Percentiles rank a stretch among this genome's conserved stretches.
Conservation (phyloP, 306 rosid species). For the Canavalia ensiformis region DNA sequence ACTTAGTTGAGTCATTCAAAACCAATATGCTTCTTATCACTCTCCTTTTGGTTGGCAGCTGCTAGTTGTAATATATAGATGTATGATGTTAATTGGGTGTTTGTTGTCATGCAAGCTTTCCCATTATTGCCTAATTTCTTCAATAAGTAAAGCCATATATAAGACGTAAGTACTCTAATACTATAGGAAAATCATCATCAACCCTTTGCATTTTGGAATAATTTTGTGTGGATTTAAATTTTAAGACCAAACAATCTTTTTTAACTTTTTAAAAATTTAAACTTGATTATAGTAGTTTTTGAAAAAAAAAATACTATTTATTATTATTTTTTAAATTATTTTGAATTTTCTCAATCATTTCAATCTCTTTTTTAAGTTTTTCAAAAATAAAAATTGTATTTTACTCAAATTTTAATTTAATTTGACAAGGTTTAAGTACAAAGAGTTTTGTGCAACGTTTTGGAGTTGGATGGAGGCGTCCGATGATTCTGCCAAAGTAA, state of each 20-base stretch:
- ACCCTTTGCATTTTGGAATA: not conserved
- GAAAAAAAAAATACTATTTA: too few species aligned
- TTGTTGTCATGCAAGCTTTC: not conserved
- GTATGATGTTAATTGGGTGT: not conserved
- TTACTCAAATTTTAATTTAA: too few species aligned
- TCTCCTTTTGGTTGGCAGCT: conserved; percentile 60
- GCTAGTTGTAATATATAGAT: conserved; percentile 46
- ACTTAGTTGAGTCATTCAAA: not conserved
- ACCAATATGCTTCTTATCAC: conserved; percentile 60
- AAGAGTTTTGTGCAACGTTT: too few species aligned
- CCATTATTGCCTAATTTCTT: not conserved
- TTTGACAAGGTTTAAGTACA: too few species aligned
- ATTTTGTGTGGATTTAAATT: not conserved
- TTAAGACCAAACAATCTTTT: too few species aligned
- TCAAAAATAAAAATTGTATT: too few species aligned
- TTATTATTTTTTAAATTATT: too few species aligned
- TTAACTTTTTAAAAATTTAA: too few species aligned
- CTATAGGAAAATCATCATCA: not conserved
- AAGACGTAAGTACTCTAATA: not conserved
- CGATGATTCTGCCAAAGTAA: not conserved
- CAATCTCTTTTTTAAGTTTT: too few species aligned
- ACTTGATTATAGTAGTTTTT: too few species aligned
- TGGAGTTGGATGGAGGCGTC: not conserved
- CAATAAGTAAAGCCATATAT: not conserved
- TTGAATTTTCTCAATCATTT: too few species aligned